These are phyloP conservation scores for Eutrema japonicum DNA, from an alignment of 345 rosid genomes.

Conservation along the genomic window DNA sequence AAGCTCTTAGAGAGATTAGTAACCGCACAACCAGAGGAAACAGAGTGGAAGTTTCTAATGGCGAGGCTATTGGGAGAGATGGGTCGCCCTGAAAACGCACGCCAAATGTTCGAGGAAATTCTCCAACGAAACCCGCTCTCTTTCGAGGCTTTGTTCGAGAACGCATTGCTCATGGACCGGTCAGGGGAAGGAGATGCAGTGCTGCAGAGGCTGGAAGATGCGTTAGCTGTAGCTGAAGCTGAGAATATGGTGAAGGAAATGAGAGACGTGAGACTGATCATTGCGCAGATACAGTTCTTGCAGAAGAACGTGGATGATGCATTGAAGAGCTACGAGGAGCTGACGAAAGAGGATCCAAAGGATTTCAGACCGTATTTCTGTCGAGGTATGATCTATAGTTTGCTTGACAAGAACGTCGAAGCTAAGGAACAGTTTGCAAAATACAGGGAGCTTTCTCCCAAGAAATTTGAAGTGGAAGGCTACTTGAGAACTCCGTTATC, in stretches of 20 bases:
- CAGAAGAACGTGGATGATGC: conserved; percentile 88
- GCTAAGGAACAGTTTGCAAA: conserved; percentile 80
- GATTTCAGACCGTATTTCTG: conserved; percentile 89
- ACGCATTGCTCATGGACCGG: conserved; percentile 78
- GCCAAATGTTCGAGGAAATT: conserved; percentile 83
- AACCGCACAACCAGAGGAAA: conserved; percentile 59
- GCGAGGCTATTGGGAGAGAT: conserved; percentile 63
- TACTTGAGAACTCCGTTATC: conserved; percentile 75
- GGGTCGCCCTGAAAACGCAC: conserved; percentile 68
- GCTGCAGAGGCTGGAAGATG: conserved; percentile 67
- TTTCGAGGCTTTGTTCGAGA: conserved; percentile 92
- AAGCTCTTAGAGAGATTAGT: conserved; percentile 53
- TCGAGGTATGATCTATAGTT: conserved; percentile 77
- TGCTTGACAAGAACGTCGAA: conserved; percentile 76
- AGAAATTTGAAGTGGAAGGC: conserved; percentile 77
- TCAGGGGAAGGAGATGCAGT: conserved; percentile 81
- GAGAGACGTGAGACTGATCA: conserved; percentile 79
- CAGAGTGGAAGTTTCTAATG: conserved; percentile 78
- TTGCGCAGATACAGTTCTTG: conserved; percentile 83
- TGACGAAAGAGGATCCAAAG: conserved; percentile 70
- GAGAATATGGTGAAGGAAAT: conserved; percentile 70
- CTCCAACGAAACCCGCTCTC: conserved; percentile 68
- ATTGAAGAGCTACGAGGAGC: conserved; percentile 65
- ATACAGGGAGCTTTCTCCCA: conserved; percentile 75
- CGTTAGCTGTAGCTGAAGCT: conserved; percentile 62